Conservation (phyloP, 2,329 filamentous ascomycete genomes). For the Stemphylium lycopersici region DNA sequence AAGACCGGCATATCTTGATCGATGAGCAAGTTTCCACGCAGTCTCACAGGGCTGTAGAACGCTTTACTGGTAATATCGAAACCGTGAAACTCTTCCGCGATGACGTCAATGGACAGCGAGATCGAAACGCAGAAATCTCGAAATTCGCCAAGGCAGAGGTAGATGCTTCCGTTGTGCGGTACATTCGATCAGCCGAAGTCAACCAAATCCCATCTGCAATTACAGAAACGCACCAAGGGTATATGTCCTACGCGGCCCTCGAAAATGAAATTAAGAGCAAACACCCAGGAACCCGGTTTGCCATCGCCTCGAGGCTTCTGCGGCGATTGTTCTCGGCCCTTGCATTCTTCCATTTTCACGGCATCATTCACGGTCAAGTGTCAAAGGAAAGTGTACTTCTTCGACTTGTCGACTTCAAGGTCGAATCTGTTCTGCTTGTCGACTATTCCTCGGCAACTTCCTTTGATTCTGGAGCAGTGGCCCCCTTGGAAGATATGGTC, state of each 20-base stretch:
- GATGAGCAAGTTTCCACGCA: conserved; percentile 10
- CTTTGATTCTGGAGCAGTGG: neutral
- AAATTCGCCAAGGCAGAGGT: conserved; percentile 14
- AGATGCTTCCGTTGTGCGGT: conserved; percentile 20
- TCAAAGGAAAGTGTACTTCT: conserved; percentile 18
- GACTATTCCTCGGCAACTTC: conserved; percentile 14
- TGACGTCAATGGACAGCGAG: neutral
- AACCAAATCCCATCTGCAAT: conserved; percentile 19
- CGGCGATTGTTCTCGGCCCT: conserved; percentile 23
- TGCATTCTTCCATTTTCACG: conserved; percentile 20
- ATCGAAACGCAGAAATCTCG: conserved; percentile 19
- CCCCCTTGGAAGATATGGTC: conserved; percentile 14
- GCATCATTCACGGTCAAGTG: conserved; percentile 18
- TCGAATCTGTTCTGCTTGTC: too few species aligned
- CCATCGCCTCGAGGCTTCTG: conserved; percentile 19
- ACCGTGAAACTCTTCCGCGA: conserved; percentile 22
- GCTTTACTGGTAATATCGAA: conserved; percentile 14
- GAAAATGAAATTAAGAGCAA: conserved; percentile 5
- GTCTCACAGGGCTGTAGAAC: conserved; percentile 15
- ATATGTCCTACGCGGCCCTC: conserved; percentile 11
- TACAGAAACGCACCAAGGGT: conserved; percentile 20
- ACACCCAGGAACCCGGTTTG: conserved; percentile 21
- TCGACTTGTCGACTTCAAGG: too few species aligned
- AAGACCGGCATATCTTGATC: conserved; percentile 5
- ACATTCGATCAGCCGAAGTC: conserved; percentile 10